These are phyloP conservation scores for Rutidosis leptorrhynchoides DNA, from an alignment of 129 eudicot genomes.

Conservation along the genomic window DNA sequence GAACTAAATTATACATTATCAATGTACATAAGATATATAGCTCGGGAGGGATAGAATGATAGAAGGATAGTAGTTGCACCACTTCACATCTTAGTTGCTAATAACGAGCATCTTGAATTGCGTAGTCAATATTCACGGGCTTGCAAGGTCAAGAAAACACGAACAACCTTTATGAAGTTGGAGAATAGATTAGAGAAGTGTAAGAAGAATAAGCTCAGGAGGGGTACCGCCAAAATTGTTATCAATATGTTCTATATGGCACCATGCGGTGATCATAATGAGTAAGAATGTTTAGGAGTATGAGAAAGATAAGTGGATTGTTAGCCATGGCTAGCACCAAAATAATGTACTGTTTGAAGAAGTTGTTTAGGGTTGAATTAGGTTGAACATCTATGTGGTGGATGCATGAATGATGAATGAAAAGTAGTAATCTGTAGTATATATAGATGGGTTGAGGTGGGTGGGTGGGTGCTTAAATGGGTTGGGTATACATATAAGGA, in stretches of 20 bases:
- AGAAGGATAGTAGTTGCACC: neutral
- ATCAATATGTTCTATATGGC: conserved; percentile 30
- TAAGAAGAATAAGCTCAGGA: conserved; percentile 76
- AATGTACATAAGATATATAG: conserved; percentile 11
- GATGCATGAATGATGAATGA: conserved; percentile 26
- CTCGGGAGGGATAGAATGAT: conserved; percentile 17
- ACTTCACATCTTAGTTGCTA: conserved; percentile 18
- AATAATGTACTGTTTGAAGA: conserved; percentile 26
- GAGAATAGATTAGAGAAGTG: neutral
- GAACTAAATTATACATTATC: neutral
- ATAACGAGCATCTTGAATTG: neutral
- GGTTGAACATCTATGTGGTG: conserved; percentile 20
- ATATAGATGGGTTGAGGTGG: conserved; percentile 23
- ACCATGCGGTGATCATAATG: conserved; percentile 7
- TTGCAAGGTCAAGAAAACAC: conserved; percentile 85
- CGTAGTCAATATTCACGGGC: conserved; percentile 14
- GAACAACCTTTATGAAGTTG: conserved; percentile 40
- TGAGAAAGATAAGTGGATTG: conserved; percentile 16
- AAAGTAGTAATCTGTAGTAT: conserved; percentile 19
- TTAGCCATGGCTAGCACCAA: conserved; percentile 30
- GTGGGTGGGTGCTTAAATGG: conserved; percentile 19
- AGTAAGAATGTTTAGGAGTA: conserved; percentile 20
- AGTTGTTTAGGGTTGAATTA: conserved; percentile 27
- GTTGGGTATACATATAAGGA: conserved; percentile 31
- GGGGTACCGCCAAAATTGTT: conserved; percentile 46